phyloP scores from a whole-genome alignment of 2,329 filamentous ascomycete species.

The Cladosporium sp. region DNA sequence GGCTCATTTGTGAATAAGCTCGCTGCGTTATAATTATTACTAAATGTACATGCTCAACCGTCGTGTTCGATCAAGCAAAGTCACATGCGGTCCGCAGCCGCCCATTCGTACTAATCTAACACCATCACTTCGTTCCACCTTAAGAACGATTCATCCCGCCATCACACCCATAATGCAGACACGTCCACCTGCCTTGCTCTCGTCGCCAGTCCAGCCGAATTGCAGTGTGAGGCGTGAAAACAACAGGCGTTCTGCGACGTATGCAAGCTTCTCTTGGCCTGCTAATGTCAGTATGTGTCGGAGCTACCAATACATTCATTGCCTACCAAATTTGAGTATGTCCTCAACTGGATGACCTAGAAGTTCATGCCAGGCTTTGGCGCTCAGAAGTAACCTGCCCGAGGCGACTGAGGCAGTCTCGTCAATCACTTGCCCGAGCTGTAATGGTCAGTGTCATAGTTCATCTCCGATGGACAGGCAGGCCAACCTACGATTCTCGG shows the following conservation, averaged over 20 bases:
- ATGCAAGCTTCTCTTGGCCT: conserved; percentile 43
- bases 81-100: too few relatives aligned
- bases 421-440: conserved; percentile 49
- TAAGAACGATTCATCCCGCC: conserved; percentile 3
- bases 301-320: too few relatives aligned
- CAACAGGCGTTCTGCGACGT: conserved; percentile 53
- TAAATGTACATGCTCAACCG: background rate
- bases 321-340: conserved; percentile 40
- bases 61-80: background rate
- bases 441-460: background rate
- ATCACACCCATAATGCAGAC: conserved; percentile 43
- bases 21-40: background rate
- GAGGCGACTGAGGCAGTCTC: conserved; percentile 57
- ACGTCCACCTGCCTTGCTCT: conserved; percentile 33
- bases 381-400: conserved; percentile 56
- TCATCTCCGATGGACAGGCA: background rate
- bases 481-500: conserved; percentile 39
- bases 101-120: background rate
- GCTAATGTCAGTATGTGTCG: background rate
- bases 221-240: conserved; percentile 56
- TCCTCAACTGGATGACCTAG: conserved; percentile 48
- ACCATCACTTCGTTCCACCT: background rate
- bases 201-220: conserved; percentile 54
- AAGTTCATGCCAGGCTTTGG: conserved; percentile 54
- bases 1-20: background rate